Percentiles rank a stretch among this genome's conserved stretches.
Conservation (phyloP, 345 rosid genomes). For the Salix caprea region DNA sequence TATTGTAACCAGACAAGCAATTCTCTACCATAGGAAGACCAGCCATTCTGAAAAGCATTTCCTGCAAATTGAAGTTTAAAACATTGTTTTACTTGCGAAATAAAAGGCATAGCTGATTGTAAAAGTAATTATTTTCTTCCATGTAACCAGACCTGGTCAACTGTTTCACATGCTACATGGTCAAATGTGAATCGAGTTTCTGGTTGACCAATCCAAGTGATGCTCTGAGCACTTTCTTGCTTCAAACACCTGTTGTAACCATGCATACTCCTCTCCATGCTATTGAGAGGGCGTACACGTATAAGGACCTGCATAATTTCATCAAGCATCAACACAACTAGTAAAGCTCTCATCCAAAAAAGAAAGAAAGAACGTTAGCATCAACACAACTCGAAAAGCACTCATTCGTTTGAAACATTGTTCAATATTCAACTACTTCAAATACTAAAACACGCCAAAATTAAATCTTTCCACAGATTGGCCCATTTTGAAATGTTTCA, state of each 20-base stretch:
- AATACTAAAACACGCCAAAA: neutral
- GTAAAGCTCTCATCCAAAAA: neutral
- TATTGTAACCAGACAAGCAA: slow-evolving; percentile 93
- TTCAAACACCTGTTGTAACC: slow-evolving; percentile 83
- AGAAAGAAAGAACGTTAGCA: neutral
- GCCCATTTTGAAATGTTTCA: neutral
- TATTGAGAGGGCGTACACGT: slow-evolving; percentile 84
- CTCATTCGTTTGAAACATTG: neutral
- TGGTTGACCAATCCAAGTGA: slow-evolving; percentile 84
- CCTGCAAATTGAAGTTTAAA: slow-evolving; percentile 42
- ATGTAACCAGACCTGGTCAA: slow-evolving; percentile 63
- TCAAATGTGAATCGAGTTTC: slow-evolving; percentile 84
- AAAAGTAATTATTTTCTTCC: neutral
- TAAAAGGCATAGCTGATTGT: neutral
- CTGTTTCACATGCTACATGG: slow-evolving; percentile 89
- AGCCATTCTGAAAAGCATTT: slow-evolving; percentile 78
- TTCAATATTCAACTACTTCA: neutral
- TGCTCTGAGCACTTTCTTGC: slow-evolving; percentile 81
- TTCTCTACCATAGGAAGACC: slow-evolving; percentile 95
- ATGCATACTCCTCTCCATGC: slow-evolving; percentile 61
- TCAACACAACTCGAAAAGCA: neutral
- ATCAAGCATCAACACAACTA: neutral
- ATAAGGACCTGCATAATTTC: slow-evolving; percentile 54
- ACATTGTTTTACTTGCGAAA: neutral
- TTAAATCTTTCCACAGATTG: neutral